Base-by-base conservation (phyloP, 2,329 filamentous ascomycete species). In the Raffaelea deltoideospora region DNA sequence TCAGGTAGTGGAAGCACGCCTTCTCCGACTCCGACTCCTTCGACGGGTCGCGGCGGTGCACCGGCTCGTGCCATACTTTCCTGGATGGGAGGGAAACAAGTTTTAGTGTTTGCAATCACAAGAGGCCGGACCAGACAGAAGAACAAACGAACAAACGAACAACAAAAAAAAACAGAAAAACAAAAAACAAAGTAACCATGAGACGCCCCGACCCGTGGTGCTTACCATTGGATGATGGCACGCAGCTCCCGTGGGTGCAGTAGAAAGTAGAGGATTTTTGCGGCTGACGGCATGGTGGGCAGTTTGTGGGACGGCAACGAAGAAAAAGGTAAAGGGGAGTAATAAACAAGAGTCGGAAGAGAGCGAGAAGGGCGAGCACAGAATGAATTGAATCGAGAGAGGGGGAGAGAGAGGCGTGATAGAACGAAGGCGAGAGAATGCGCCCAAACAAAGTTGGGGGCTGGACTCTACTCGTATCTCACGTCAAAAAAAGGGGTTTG, bases 41-140 rank as follows among this genome's bases (percentile, higher is more conserved):
- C 42, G 67, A 65, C 45, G 73, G 68, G 52, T 94, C 72, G 53
- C 88, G 83, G 53, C 69, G 72, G 64, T 96, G 85, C 17, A 94
- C 85, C 11, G 90, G 80, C 45, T 93, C 85, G 63, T 96, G 90
- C 86, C 87, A 96, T 49, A 93, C 64, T 64, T 93, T 94, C 86
- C 86, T 94, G 23, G 10, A 38, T 28, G 42, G 34, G 14, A 29
- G 13, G 28, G 19, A 34, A 26, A 17, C 22, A n/a, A n/a, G n/a
- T n/a, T n/a, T n/a, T n/a, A n/a, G 19, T 8, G 13, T 11, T 10
- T 5, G 26, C 17, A 19, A 34, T 27, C 15, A 18, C 10, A 24
- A 22, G 7, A 32, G 17, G 17, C 17, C 26, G 28, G 10, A 15
- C 21, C 6, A 28, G 13, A 28, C 6, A 14, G n/a, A n/a, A 28